A percentile compares a stretch with the other conserved stretches of the same genome.
Evolutionary conservation across 352 stramenopile genomes (phyloP).

Genomic region (Pythium sp.): DNA sequence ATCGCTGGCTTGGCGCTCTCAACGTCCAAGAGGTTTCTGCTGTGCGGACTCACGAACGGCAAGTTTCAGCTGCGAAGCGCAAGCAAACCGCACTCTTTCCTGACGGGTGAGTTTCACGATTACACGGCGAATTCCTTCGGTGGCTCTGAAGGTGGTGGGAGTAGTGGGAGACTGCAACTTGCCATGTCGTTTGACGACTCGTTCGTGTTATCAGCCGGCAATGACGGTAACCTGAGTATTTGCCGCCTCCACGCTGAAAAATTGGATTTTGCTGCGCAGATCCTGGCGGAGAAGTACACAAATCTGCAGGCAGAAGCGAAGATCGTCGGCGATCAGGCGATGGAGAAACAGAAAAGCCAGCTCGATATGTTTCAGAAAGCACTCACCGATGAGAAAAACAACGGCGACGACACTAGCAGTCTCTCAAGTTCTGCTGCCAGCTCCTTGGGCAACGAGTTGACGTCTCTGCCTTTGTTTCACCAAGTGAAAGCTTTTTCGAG

Average conservation of each 20-base stretch:
- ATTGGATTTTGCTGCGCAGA: constrained; percentile 35
- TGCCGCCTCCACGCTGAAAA: constrained; percentile 60
- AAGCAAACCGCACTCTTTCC: constrained; percentile 53
- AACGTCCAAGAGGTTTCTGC: constrained; percentile 57
- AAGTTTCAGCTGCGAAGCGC: constrained; percentile 72
- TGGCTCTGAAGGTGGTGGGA: neutral
- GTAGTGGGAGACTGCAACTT: constrained; percentile 25
- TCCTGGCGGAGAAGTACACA: constrained; percentile 35
- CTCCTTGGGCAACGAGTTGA: constrained; percentile 38
- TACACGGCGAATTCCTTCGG: constrained; percentile 13
- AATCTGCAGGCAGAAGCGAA: constrained; percentile 41
- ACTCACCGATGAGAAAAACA: constrained; percentile 40
- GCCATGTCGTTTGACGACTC: constrained; percentile 85
- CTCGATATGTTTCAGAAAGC: constrained; percentile 50
- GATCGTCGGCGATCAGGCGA: constrained; percentile 50
- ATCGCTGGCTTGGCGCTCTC: constrained; percentile 47
- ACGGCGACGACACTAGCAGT: constrained; percentile 34
- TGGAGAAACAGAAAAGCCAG: constrained; percentile 49
- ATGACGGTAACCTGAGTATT: constrained; percentile 77
- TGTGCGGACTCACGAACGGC: constrained; percentile 77
- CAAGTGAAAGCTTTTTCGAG: constrained; percentile 66
- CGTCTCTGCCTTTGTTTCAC: constrained; percentile 61
- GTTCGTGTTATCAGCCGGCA: constrained; percentile 65
- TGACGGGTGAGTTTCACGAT: constrained; percentile 82
- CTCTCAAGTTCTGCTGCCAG: constrained; percentile 1